phyloP scores from a whole-genome alignment of 441 rosid species.

The Populus hybrid region DNA sequence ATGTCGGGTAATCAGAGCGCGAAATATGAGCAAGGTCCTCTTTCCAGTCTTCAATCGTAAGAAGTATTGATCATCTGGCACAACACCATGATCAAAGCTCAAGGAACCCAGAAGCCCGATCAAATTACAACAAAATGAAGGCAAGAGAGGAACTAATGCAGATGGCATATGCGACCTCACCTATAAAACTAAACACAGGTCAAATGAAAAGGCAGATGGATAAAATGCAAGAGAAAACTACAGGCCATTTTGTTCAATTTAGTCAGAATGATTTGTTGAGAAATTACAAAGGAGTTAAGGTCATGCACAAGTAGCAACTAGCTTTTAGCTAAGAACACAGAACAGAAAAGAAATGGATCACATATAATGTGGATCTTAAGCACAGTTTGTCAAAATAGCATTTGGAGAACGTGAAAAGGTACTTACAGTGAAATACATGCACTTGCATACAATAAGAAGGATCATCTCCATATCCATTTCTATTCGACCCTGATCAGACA shows the following conservation, averaged over 20 bases:
- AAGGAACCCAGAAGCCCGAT: slow-evolving; percentile 57
- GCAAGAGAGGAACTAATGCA: slow-evolving; percentile 52
- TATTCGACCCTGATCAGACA: slow-evolving; percentile 28
- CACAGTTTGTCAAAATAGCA: background rate
- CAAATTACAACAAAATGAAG: slow-evolving; percentile 55
- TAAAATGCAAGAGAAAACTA: slow-evolving; percentile 18
- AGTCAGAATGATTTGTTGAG: background rate
- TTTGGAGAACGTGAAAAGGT: slow-evolving; percentile 6
- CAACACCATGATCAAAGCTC: slow-evolving; percentile 44
- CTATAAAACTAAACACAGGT: slow-evolving; percentile 38
- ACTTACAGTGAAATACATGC: slow-evolving; percentile 78
- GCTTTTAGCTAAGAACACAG: background rate
- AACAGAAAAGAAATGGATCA: background rate
- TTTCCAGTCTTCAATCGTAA: slow-evolving; percentile 71
- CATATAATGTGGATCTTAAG: background rate
- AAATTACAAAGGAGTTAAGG: background rate
- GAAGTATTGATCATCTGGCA: slow-evolving; percentile 39
- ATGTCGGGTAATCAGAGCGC: slow-evolving; percentile 68
- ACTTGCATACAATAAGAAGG: slow-evolving; percentile 67
- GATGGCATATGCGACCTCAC: slow-evolving; percentile 84
- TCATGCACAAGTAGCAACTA: background rate
- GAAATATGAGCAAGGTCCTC: slow-evolving; percentile 73
- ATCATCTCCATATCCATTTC: slow-evolving; percentile 56
- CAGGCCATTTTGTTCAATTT: background rate
- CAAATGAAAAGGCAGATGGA: slow-evolving; percentile 22